Evolutionary conservation across 1,284 basidiomycete genomes (phyloP).

Genomic region (Trichosporon coremiiforme): DNA sequence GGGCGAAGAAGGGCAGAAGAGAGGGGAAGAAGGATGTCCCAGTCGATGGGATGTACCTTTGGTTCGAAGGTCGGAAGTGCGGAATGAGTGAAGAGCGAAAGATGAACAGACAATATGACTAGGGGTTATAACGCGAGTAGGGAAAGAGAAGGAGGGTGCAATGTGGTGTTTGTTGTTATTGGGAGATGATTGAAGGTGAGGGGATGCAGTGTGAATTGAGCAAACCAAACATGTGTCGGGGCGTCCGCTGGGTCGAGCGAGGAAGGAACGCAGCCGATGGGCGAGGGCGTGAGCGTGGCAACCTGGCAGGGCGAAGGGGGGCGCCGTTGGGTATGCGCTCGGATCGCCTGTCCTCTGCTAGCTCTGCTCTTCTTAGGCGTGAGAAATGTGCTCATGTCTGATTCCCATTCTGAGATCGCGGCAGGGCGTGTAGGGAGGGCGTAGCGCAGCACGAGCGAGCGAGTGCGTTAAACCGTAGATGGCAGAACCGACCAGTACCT

Average conservation of each 20-base stretch:
- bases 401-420: background rate
- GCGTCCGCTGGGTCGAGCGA: background rate
- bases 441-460: no score
- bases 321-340: no score
- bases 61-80: background rate
- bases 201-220: constrained; percentile 9
- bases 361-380: background rate
- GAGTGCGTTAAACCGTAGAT: background rate
- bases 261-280: background rate
- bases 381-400: background rate
- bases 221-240: background rate
- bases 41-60: background rate
- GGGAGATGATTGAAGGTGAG: background rate
- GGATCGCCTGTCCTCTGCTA: background rate
- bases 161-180: constrained; percentile 9
- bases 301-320: no score
- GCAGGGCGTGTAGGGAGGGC: no score
- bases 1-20: background rate
- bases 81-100: background rate
- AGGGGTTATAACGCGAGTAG: background rate
- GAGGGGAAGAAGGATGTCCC: background rate
- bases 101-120: background rate
- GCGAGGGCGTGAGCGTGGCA: no score
- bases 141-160: background rate
- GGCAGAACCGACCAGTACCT: background rate